These are phyloP conservation scores for Monosporozyma yasuniensis DNA, from an alignment of 805 yeast species.

Conservation along the genomic window DNA sequence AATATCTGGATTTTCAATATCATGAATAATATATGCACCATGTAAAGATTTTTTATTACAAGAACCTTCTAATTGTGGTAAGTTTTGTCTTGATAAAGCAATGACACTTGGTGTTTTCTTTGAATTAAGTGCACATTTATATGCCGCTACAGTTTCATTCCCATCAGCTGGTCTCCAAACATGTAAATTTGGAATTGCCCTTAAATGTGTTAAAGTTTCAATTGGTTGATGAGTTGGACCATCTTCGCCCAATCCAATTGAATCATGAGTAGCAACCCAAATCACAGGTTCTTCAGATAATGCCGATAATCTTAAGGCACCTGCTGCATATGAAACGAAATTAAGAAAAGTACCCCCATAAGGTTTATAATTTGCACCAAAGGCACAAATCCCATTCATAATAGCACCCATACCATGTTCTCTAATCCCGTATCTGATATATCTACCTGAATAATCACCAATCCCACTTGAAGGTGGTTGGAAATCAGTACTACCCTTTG, in stretches of 20 bases:
- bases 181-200: constrained; percentile 73
- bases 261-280: constrained; percentile 88
- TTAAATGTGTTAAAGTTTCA: constrained; percentile 77
- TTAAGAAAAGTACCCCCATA: constrained; percentile 98
- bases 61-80: constrained; percentile 91
- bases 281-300: constrained; percentile 73
- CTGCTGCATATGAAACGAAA: constrained; percentile 78
- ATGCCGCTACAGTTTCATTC: constrained; percentile 81
- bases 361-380: constrained; percentile 73
- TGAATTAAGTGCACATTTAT: constrained; percentile 52
- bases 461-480: constrained; percentile 73
- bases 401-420: constrained; percentile 99
- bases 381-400: constrained; percentile 94
- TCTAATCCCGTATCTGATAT: constrained; percentile 95
- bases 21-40: constrained; percentile 84
- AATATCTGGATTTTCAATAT: constrained; percentile 52
- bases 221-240: constrained; percentile 94
- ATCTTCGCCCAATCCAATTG: constrained; percentile 86
- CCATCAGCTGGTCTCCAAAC: constrained; percentile 95
- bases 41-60: constrained; percentile 81
- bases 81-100: constrained; percentile 77
- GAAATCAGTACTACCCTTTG: constrained; percentile 79
- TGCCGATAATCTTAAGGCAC: constrained; percentile 80
- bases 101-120: constrained; percentile 61
- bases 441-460: constrained; percentile 86